A percentile compares a stretch with the other conserved stretches of the same genome.
Conservation (phyloP, 495 filamentous ascomycete species). For the Podospora anserina region DNA sequence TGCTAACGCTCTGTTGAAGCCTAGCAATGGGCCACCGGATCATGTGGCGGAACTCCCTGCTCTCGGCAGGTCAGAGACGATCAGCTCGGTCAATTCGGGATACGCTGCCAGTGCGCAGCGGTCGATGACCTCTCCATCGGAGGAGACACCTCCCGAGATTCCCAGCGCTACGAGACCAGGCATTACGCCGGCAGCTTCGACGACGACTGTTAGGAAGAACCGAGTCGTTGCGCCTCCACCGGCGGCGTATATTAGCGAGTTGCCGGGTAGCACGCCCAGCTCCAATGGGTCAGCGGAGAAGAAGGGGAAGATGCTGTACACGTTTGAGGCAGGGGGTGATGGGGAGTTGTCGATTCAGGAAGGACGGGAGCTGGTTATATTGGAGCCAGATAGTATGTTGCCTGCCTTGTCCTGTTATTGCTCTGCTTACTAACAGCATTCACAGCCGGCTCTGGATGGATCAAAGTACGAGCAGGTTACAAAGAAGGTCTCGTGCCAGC, state of each 20-base stretch:
- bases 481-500: constrained; percentile 83
- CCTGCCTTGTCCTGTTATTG: neutral
- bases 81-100: constrained; percentile 88
- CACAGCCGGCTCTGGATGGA: constrained; percentile 87
- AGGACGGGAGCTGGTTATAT: constrained; percentile 66
- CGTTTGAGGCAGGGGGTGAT: constrained; percentile 71
- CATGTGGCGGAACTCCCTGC: constrained; percentile 50
- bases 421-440: constrained; percentile 8
- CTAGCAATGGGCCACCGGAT: constrained; percentile 32
- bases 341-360: constrained; percentile 80
- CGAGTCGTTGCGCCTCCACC: constrained; percentile 86
- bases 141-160: constrained; percentile 41
- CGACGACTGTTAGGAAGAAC: constrained; percentile 51
- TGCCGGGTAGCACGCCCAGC: constrained; percentile 49
- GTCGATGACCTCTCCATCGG: constrained; percentile 60
- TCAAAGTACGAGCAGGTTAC: constrained; percentile 66
- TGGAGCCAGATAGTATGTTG: constrained; percentile 84
- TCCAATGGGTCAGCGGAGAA: constrained; percentile 47
- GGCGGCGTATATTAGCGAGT: constrained; percentile 66
- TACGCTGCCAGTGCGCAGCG: constrained; percentile 77
- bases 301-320: constrained; percentile 84
- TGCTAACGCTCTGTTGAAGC: constrained; percentile 58
- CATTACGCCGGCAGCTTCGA: constrained; percentile 16
- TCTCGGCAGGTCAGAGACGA: constrained; percentile 79
- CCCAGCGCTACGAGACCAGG: constrained; percentile 30